A percentile compares a stretch with the other conserved stretches of the same genome.
Conservation (phyloP, 768 basidiomycete genomes). For the Boletus subparvulus region DNA sequence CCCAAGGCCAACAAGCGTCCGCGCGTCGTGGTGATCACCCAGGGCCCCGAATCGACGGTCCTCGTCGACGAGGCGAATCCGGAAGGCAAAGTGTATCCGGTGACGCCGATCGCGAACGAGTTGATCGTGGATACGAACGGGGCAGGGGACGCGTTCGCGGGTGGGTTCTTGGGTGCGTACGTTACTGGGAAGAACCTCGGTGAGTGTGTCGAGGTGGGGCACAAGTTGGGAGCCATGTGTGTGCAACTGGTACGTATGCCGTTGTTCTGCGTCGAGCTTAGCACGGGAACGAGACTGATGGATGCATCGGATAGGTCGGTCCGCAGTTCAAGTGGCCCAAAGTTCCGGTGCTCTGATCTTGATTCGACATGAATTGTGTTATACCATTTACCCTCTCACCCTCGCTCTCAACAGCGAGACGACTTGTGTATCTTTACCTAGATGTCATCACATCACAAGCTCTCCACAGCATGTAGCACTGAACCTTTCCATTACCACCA, state of each 20-base stretch:
- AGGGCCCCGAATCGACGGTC: constrained; percentile 78
- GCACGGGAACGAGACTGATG: neutral
- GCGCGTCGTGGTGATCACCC: constrained; percentile 87
- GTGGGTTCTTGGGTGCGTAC: constrained; percentile 88
- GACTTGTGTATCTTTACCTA: constrained; percentile 24
- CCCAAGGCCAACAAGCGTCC: constrained; percentile 78
- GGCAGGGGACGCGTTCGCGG: constrained; percentile 96
- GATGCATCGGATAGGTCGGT: constrained; percentile 42
- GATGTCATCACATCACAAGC: constrained; percentile 26
- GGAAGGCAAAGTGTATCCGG: constrained; percentile 52
- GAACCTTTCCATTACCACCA: neutral
- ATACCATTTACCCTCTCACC: constrained; percentile 11
- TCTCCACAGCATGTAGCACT: constrained; percentile 39
- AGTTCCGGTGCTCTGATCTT: constrained; percentile 41
- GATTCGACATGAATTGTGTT: neutral
- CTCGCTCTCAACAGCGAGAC: constrained; percentile 42
- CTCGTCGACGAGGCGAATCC: constrained; percentile 63
- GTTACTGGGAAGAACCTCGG: constrained; percentile 76
- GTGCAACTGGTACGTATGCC: constrained; percentile 64
- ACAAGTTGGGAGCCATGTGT: constrained; percentile 83
- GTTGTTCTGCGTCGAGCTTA: neutral
- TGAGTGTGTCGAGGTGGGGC: constrained; percentile 80
- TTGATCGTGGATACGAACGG: constrained; percentile 96
- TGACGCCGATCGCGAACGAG: constrained; percentile 54
- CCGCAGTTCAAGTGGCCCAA: constrained; percentile 60